Evolutionary conservation across 306 rosid genomes (phyloP).

Genomic region (Vicia sativa): DNA sequence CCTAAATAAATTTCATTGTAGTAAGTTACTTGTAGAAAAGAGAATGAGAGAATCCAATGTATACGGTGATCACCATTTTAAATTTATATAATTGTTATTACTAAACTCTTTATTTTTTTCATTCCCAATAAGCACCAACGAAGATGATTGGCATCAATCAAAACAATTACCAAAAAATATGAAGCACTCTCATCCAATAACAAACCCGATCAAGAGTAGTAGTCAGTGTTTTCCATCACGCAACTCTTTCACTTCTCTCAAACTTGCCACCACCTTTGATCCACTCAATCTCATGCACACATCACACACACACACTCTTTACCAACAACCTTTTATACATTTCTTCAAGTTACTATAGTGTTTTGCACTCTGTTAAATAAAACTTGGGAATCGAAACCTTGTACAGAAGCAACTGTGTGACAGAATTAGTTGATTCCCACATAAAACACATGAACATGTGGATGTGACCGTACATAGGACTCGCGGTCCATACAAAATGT

Average conservation of each 20-base stretch:
- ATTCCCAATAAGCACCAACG: background rate
- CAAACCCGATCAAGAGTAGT: background rate
- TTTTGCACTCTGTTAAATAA: too few species aligned
- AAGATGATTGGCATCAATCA: slow-evolving; percentile 3
- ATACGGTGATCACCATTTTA: too few species aligned
- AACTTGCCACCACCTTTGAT: slow-evolving; percentile 30
- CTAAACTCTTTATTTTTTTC: too few species aligned
- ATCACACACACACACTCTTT: background rate
- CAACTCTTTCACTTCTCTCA: slow-evolving; percentile 15
- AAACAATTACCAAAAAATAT: background rate
- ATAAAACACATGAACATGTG: slow-evolving; percentile 11
- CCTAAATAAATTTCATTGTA: too few species aligned
- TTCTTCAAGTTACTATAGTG: background rate
- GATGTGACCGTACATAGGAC: slow-evolving; percentile 46
- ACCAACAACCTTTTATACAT: background rate
- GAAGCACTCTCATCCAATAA: background rate
- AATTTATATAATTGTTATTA: too few species aligned
- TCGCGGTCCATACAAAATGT: slow-evolving; percentile 31
- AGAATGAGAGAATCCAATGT: too few species aligned
- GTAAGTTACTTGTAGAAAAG: too few species aligned
- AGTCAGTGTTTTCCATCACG: slow-evolving; percentile 3
- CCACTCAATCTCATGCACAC: background rate
- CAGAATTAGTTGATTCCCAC: background rate
- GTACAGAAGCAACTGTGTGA: too few species aligned
- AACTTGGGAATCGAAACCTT: too few species aligned